A percentile compares a stretch with the other conserved stretches of the same genome.
Conservation (phyloP, 2,329 filamentous ascomycete species). For the Cladophialophora exuberans region DNA sequence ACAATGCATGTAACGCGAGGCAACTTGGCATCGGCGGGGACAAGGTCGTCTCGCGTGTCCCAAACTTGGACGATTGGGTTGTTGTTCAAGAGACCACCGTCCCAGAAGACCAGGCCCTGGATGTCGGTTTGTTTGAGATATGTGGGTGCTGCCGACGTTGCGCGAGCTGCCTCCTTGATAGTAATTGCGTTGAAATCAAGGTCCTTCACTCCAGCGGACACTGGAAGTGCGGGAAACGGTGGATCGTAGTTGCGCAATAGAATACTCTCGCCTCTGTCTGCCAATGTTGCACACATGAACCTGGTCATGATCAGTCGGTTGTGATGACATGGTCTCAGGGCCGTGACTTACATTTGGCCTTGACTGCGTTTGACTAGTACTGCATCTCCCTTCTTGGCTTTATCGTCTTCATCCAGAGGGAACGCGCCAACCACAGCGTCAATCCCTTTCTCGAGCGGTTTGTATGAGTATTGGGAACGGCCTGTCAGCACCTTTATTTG, state of each 20-base stretch:
- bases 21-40: background rate
- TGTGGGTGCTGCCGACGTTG: constrained; percentile 28
- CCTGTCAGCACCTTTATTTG: constrained; percentile 18
- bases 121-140: constrained; percentile 27
- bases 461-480: constrained; percentile 18
- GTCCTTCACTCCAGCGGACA: constrained; percentile 20
- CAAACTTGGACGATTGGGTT: constrained; percentile 29
- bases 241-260: constrained; percentile 24
- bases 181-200: constrained; percentile 23
- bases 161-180: constrained; percentile 27
- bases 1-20: constrained; percentile 22
- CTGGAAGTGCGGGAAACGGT: constrained; percentile 17
- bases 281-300: constrained; percentile 28
- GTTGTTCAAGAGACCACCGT: constrained; percentile 31
- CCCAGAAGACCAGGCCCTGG: constrained; percentile 26
- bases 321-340: background rate
- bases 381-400: constrained; percentile 17
- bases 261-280: constrained; percentile 25
- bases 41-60: constrained; percentile 25
- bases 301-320: background rate
- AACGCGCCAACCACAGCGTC: constrained; percentile 24
- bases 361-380: constrained; percentile 20
- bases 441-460: constrained; percentile 24
- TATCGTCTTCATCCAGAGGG: constrained; percentile 24
- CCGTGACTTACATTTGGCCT: constrained; percentile 21